Conservation (phyloP, 768 basidiomycete species). For the Antrodiella citrinella region DNA sequence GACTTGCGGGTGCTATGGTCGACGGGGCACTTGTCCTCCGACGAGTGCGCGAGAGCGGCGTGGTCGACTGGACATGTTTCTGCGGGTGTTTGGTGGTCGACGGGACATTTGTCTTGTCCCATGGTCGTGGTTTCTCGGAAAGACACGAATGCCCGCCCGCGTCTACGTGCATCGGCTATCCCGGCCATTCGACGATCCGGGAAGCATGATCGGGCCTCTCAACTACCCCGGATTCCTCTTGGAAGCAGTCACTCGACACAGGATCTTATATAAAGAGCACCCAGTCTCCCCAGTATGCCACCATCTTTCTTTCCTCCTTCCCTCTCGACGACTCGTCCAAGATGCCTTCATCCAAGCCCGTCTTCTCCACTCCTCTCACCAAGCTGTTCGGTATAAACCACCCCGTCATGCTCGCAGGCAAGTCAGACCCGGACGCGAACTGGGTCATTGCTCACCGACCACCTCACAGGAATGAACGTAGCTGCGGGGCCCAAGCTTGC, state of each 20-base stretch:
- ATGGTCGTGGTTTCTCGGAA: not conserved
- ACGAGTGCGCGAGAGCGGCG: constrained; percentile 12
- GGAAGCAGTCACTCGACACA: not conserved
- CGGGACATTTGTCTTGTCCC: constrained; percentile 20
- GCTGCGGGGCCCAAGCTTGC: constrained; percentile 81
- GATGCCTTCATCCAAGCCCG: constrained; percentile 60
- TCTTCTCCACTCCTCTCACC: constrained; percentile 70
- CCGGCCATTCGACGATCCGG: not conserved
- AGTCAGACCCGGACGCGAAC: constrained; percentile 4
- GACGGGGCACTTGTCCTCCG: constrained; percentile 50
- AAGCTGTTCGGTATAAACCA: constrained; percentile 71
- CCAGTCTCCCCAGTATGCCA: not conserved
- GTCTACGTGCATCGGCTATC: not conserved
- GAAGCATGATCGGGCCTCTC: too few relatives aligned
- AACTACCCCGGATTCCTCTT: not conserved
- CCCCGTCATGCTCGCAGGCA: constrained; percentile 77
- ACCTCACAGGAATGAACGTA: constrained; percentile 61
- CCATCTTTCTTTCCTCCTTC: not conserved
- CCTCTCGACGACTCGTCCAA: constrained; percentile 8
- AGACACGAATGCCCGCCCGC: not conserved
- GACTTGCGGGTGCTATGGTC: constrained; percentile 44
- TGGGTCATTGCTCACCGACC: not conserved
- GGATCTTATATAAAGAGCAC: not conserved
- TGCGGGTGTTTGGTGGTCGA: constrained; percentile 21
- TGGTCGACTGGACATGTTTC: constrained; percentile 47